Conservation (phyloP, 2,329 filamentous ascomycete genomes). For the Ascochyta viciae-villosae region DNA sequence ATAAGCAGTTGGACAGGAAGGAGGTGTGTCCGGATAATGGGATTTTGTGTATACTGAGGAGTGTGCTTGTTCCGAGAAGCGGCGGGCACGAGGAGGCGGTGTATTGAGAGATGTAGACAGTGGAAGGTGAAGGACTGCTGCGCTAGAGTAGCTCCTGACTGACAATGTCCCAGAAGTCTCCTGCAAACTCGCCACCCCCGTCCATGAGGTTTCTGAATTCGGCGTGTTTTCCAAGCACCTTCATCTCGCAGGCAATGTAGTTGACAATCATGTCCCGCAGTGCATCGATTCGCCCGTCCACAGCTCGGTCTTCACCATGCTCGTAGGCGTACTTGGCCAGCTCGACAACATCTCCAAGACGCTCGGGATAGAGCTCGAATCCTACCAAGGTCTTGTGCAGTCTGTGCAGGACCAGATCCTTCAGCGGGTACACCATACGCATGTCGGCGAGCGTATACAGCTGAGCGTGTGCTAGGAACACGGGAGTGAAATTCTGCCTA, state of each 20-base stretch:
- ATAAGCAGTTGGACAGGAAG: conserved; percentile 64
- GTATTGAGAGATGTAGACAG: not conserved
- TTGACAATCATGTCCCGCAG: conserved; percentile 32
- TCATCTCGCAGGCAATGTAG: conserved; percentile 32
- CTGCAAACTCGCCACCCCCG: conserved; percentile 37
- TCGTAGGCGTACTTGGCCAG: conserved; percentile 35
- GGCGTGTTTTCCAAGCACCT: conserved; percentile 21
- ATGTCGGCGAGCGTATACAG: conserved; percentile 39
- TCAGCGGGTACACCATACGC: conserved; percentile 32
- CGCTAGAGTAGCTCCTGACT: not conserved
- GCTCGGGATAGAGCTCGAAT: conserved; percentile 31
- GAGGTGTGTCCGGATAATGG: conserved; percentile 64
- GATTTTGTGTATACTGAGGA: conserved; percentile 54
- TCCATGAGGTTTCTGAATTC: conserved; percentile 30
- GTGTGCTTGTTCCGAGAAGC: conserved; percentile 46
- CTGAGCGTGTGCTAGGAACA: conserved; percentile 40
- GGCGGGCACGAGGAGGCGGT: not conserved
- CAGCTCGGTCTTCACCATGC: conserved; percentile 17
- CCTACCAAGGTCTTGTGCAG: conserved; percentile 34
- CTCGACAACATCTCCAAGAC: conserved; percentile 33
- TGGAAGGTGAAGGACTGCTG: not conserved
- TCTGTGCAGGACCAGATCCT: conserved; percentile 33
- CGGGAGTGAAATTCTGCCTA: conserved; percentile 26
- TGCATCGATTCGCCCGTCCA: conserved; percentile 25
- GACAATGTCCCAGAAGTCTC: conserved; percentile 27